Evolutionary conservation across 768 basidiomycete species (phyloP).

Genomic region (Podaxis rugospora): DNA sequence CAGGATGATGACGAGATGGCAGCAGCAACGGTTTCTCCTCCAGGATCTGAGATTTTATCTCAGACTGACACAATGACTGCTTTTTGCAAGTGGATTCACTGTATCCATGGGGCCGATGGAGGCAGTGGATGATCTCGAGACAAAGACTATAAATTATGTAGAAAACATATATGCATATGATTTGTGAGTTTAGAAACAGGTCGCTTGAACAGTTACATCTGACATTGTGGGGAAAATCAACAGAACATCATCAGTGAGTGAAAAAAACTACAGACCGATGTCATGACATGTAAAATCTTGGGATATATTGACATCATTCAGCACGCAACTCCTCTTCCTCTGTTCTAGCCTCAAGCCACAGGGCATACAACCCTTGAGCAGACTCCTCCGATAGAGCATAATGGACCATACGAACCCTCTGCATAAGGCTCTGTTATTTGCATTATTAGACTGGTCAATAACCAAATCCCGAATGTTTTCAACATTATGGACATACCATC

Average conservation of each 20-base stretch:
- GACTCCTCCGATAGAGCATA: slow-evolving; percentile 69
- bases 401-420: slow-evolving; percentile 80
- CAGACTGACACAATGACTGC: neutral
- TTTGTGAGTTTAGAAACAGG: neutral
- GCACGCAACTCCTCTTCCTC: slow-evolving; percentile 36
- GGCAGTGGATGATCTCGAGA: slow-evolving; percentile 1
- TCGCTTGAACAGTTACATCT: neutral
- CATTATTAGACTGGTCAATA: slow-evolving; percentile 12
- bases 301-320: neutral
- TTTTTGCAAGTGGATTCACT: slow-evolving; percentile 7
- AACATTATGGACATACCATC: slow-evolving; percentile 45
- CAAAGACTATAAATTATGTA: neutral
- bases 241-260: neutral
- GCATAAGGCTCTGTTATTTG: slow-evolving; percentile 56
- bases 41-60: slow-evolving; percentile 9
- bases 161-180: slow-evolving; percentile 3
- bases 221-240: neutral
- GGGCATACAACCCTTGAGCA: slow-evolving; percentile 65
- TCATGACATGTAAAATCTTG: neutral
- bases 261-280: slow-evolving; percentile 2
- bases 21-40: neutral
- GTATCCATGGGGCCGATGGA: slow-evolving; percentile 8
- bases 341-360: slow-evolving; percentile 74
- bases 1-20: neutral
- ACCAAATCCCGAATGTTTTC: slow-evolving; percentile 3